Evolutionary conservation across 495 filamentous ascomycete species (phyloP), one percentile per base, ranked within the genome.

Genomic region (Xylaria palmicola): DNA sequence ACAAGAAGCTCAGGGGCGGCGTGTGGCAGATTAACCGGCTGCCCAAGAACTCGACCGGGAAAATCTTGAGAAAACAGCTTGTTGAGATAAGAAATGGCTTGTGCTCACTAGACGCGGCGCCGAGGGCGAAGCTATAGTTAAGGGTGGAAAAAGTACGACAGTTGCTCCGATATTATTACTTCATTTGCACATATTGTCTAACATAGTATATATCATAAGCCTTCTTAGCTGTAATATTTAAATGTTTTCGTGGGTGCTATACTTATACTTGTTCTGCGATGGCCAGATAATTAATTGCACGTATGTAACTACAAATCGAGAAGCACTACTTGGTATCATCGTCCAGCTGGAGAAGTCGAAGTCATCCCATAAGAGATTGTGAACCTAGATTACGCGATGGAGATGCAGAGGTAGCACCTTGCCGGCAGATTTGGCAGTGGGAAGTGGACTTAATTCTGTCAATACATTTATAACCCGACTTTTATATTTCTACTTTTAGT

Each of bases 1-100:
- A 75, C 24, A 76, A 77, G 63, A 74, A 71, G 54, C 63, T 77
- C 9, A 68, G 69, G 45, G 75, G 74, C 12, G 75, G 75, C 2
- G 68, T 77, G 0, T 70, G 70, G 69, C 61, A 70, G 43, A 55
- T 75, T 13, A 60, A 63, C 10, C 49, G 52, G 32, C 44, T 77
- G 10, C 72, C 75, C 6, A 77, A 69, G 50, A 75, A 73, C 48
- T 56, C 73, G 26, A 74, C 67, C 6, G 71, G 71, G 5, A 75
- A 77, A 60, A 73, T 75, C 30, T 49, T 74, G 27, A 67, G 73
- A 32, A 69, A 69, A 41, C 44, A 74, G 43, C 58, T 75, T 50
- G 64, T 52, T 12, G 59, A 59, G 8, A 71, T 68, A 64, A 63
- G 64, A 45, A 57, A 63, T 41, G 65, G 68, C 3, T 34, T 62